These are phyloP conservation scores for Aspergillus affinis DNA, from an alignment of 495 filamentous ascomycete genomes.

Conservation along the genomic window DNA sequence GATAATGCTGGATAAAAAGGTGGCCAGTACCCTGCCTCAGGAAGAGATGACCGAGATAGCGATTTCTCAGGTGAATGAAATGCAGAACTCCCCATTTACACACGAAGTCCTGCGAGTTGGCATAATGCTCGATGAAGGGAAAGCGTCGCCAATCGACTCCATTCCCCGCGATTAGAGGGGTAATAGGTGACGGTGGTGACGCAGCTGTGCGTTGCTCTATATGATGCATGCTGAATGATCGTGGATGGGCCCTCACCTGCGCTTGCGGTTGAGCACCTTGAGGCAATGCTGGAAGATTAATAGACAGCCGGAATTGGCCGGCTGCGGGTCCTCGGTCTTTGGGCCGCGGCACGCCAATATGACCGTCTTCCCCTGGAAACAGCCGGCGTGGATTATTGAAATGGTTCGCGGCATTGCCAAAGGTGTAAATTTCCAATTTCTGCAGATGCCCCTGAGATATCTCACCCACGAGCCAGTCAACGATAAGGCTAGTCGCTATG, in stretches of 20 bases:
- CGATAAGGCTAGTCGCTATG: constrained; percentile 69
- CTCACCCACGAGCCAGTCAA: constrained; percentile 80
- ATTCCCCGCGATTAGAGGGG: not conserved
- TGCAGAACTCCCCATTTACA: constrained; percentile 72
- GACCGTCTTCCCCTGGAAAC: not conserved
- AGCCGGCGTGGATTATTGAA: constrained; percentile 72
- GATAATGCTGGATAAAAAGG: constrained; percentile 77
- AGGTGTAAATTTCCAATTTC: constrained; percentile 82
- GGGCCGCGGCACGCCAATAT: not conserved
- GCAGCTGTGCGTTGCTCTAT: not conserved
- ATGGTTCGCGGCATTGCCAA: constrained; percentile 81
- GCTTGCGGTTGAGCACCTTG: not conserved
- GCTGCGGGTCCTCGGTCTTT: not conserved
- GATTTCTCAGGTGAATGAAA: constrained; percentile 48
- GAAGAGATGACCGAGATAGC: constrained; percentile 78
- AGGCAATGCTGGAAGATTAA: no score
- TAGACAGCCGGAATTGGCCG: not conserved
- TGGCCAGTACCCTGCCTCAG: constrained; percentile 67
- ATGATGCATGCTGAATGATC: not conserved
- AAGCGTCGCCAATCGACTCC: not conserved
- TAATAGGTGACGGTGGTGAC: not conserved
- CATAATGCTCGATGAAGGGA: constrained; percentile 74
- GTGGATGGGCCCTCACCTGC: not conserved
- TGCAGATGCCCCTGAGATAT: constrained; percentile 63
- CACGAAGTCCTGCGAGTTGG: constrained; percentile 74